phyloP scores from a whole-genome alignment of 169 alveolate species.

The Pseudocohnilembus persalinus region DNA sequence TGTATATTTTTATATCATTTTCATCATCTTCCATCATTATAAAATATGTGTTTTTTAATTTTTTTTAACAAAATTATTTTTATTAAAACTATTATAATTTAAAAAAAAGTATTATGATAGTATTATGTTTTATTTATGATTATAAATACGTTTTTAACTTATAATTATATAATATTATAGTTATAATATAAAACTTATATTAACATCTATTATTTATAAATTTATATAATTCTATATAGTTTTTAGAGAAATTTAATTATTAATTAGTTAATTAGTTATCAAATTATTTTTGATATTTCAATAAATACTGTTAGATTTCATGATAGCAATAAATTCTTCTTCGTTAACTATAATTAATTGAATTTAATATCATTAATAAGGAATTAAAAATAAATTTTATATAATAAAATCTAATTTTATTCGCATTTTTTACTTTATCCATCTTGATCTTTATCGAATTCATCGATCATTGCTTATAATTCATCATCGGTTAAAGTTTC shows the following conservation, averaged over 20 bases:
- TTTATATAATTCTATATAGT: too few species aligned
- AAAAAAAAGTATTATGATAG: too few species aligned
- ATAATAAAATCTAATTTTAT: neutral
- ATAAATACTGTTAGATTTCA: constrained; percentile 55
- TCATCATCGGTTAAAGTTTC: constrained; percentile 97
- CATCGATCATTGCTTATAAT: constrained; percentile 82
- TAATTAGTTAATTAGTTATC: too few species aligned
- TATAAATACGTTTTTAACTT: too few species aligned
- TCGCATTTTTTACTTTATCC: constrained; percentile 46
- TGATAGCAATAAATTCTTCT: constrained; percentile 58
- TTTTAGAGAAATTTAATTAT: too few species aligned
- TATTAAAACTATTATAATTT: too few species aligned
- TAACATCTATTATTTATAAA: too few species aligned
- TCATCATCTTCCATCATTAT: neutral
- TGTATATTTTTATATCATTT: neutral
- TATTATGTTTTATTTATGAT: too few species aligned
- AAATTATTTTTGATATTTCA: neutral
- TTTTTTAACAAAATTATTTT: too few species aligned
- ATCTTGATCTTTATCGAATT: constrained; percentile 62
- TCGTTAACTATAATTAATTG: constrained; percentile 18
- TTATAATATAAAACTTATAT: neutral
- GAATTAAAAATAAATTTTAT: neutral
- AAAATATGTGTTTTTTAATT: neutral
- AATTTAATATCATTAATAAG: too few species aligned
- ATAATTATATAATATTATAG: too few species aligned